A percentile compares a stretch with the other conserved stretches of the same genome.
These are phyloP conservation scores for Boletus insuetus DNA, from an alignment of 768 basidiomycete genomes.

Conservation along the genomic window DNA sequence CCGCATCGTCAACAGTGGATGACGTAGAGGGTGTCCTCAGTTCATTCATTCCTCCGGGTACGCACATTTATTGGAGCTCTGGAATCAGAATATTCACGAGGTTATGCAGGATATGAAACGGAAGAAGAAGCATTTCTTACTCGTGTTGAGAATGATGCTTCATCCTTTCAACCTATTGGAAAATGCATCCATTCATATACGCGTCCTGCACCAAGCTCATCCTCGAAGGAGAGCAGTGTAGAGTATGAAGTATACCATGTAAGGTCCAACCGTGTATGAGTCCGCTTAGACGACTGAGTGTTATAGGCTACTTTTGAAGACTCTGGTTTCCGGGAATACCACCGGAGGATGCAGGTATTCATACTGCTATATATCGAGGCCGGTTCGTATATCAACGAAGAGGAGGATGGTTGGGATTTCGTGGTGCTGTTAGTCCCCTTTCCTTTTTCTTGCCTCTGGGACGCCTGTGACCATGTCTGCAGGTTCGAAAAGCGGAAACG, in stretches of 20 bases:
- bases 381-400: slow-evolving; percentile 92
- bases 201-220: slow-evolving; percentile 44
- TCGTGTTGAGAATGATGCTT: slow-evolving; percentile 76
- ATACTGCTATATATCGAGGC: slow-evolving; percentile 94
- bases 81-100: background rate
- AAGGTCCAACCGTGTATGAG: slow-evolving; percentile 29
- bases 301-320: slow-evolving; percentile 78
- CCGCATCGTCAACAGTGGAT: slow-evolving; percentile 67
- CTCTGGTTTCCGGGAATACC: slow-evolving; percentile 87
- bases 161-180: slow-evolving; percentile 73
- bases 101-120: slow-evolving; percentile 60
- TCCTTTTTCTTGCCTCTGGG: background rate
- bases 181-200: slow-evolving; percentile 74
- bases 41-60: slow-evolving; percentile 75
- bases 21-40: slow-evolving; percentile 79
- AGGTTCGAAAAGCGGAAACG: slow-evolving; percentile 87
- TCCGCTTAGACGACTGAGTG: slow-evolving; percentile 1
- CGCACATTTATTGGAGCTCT: background rate
- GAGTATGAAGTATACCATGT: slow-evolving; percentile 92
- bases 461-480: slow-evolving; percentile 5
- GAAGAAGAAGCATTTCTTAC: slow-evolving; percentile 64
- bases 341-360: slow-evolving; percentile 90
- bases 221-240: slow-evolving; percentile 54
- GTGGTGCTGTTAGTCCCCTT: slow-evolving; percentile 63
- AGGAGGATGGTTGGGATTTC: slow-evolving; percentile 94